Percentiles rank a stretch among this genome's conserved stretches.
These are phyloP conservation scores for Acephala macrosclerotiorum DNA, from an alignment of 2,329 filamentous ascomycete genomes.

Conservation along the genomic window DNA sequence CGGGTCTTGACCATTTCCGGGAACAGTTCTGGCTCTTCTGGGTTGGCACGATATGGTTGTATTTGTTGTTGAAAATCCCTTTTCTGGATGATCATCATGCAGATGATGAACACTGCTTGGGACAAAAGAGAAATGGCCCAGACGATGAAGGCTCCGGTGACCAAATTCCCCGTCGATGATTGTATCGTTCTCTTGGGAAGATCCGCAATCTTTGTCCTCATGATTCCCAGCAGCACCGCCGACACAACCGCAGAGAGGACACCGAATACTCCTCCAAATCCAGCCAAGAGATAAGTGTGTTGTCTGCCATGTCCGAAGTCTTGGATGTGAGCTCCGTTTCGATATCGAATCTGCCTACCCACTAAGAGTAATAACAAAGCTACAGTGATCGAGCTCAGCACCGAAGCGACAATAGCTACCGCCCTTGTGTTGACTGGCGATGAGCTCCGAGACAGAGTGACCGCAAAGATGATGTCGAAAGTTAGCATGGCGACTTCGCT, in stretches of 20 bases:
- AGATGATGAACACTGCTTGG: conserved; percentile 40
- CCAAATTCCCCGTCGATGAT: conserved; percentile 31
- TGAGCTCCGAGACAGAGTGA: conserved; percentile 31
- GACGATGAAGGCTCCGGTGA: conserved; percentile 39
- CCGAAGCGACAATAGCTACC: conserved; percentile 40
- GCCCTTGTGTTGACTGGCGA: conserved; percentile 25
- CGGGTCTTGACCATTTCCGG: conserved; percentile 36
- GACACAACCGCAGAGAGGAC: conserved; percentile 38
- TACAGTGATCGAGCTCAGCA: conserved; percentile 33
- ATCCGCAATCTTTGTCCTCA: conserved; percentile 31
- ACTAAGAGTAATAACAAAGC: conserved; percentile 37
- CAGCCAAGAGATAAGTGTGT: conserved; percentile 40
- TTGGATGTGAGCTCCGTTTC: conserved; percentile 37
- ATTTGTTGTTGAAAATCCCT: conserved; percentile 40
- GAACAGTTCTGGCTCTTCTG: conserved; percentile 26
- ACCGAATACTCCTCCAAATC: conserved; percentile 36
- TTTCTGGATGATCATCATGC: conserved; percentile 38
- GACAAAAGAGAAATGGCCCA: conserved; percentile 41
- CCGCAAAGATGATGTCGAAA: conserved; percentile 42
- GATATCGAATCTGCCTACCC: conserved; percentile 39
- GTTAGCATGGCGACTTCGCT: conserved; percentile 40
- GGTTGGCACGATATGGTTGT: conserved; percentile 35
- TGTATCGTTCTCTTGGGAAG: conserved; percentile 33
- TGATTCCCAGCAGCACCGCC: conserved; percentile 36
- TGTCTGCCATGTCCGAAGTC: conserved; percentile 37